Base-by-base conservation (phyloP, 352 stramenopile species). In the Phytophthora syringae region DNA sequence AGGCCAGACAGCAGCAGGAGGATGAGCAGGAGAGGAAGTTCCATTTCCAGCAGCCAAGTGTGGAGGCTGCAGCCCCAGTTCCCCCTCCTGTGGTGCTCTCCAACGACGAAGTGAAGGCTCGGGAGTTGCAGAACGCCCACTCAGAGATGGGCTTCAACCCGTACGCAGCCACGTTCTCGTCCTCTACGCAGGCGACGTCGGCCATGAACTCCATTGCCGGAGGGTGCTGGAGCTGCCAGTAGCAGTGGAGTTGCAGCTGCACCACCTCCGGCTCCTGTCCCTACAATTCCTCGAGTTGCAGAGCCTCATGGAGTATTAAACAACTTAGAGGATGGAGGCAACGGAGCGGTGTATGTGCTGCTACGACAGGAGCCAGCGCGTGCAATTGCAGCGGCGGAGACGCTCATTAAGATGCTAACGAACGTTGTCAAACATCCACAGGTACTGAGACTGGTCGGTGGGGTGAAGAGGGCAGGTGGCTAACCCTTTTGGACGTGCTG, bases 71-170 rank as follows among this genome's bases (percentile, higher is more conserved):
- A 22, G 25, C 27, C 7, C 44, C 55, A 16, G 49, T 44, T 1
- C 44, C 69, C 7, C 44, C 71, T 5, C 63, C 66, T 7, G 47
- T 65, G 7, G 67, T 87, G 43, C 55, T 90, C 5, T 84, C 81
- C 2, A 81, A 83, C 53, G 81, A 92, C 34, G 65, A 89, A 63
- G 79, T 90, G 40, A 89, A 90, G 54, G 71, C 69, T 11, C 80
- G 79, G 5, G 84, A 92, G 52, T 44, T 90, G 22, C 74, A 84
- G 22, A 80, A 43, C 18, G 81, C 78, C 2, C 79, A 89, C 20
- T 54, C 72, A 7, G 76, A 90, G 47, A 76, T 92, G 47, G 84
- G 84, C 1, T 92, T 92, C 50, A 92, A 92, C 36, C 84, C 84
- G 32, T 92, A 92, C 52, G 78, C 72, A 20, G 81, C 76, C 4